Conservation (phyloP, 176 grass and related monocot genomes). For the Stipa capillata region DNA sequence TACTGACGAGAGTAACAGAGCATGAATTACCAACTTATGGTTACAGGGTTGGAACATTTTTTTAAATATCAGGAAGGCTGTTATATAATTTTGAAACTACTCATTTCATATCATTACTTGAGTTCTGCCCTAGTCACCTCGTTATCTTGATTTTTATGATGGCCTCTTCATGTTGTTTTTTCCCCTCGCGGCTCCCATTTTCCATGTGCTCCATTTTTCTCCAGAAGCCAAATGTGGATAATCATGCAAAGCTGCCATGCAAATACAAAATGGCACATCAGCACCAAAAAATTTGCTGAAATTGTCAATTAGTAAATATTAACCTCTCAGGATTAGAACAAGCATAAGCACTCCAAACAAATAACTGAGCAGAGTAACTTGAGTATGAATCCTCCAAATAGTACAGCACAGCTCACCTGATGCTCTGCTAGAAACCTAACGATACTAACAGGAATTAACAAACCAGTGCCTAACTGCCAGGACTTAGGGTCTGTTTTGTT, state of each 20-base stretch:
- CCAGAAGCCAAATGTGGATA: background rate
- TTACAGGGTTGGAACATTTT: background rate
- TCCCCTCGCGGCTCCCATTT: slow-evolving; percentile 18
- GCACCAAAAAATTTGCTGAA: background rate
- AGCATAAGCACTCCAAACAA: background rate
- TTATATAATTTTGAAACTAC: background rate
- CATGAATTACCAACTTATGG: background rate
- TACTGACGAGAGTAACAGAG: background rate
- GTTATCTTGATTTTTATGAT: slow-evolving; percentile 27
- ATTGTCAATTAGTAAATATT: background rate
- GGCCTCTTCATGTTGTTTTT: slow-evolving; percentile 29
- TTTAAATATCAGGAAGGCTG: background rate
- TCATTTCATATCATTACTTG: background rate
- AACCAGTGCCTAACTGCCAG: background rate
- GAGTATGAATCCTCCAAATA: background rate
- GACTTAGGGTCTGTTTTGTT: no score
- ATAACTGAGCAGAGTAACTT: background rate
- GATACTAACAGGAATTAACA: background rate
- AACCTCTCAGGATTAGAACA: background rate
- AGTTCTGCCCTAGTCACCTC: slow-evolving; percentile 38
- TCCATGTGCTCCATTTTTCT: slow-evolving; percentile 44
- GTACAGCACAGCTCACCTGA: background rate
- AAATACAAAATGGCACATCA: slow-evolving; percentile 1
- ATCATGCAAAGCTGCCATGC: background rate
- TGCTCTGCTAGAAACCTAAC: background rate